Conservation (phyloP, 345 rosid species). For the Eucalyptus marginata region DNA sequence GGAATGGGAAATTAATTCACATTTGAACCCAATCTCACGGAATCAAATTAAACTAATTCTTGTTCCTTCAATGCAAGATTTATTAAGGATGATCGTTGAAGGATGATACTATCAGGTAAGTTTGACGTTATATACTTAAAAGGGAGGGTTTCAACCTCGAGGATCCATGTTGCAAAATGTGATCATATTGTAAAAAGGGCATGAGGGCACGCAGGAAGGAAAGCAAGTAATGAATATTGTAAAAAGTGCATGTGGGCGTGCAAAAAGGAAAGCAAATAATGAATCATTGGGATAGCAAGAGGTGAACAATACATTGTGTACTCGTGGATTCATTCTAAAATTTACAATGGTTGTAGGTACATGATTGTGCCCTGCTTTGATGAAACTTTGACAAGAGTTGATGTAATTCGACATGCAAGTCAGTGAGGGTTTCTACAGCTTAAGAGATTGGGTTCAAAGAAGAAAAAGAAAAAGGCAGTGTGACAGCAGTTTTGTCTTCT, state of each 20-base stretch:
- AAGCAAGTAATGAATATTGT: no score
- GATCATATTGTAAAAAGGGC: no score
- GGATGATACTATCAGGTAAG: neutral
- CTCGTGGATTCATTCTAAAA: neutral
- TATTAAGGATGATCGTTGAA: neutral
- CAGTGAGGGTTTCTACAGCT: neutral
- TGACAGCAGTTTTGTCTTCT: neutral
- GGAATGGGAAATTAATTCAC: neutral
- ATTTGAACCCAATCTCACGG: neutral
- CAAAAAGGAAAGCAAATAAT: no score
- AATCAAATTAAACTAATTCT: neutral
- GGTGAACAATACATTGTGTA: neutral
- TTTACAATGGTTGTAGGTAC: neutral
- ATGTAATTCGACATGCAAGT: neutral
- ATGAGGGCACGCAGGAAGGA: no score
- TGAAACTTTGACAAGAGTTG: neutral
- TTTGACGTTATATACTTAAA: neutral
- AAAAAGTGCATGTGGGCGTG: no score
- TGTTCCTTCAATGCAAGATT: neutral
- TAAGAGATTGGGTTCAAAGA: neutral
- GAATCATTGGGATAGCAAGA: no score
- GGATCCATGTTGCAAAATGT: neutral
- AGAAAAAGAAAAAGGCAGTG: neutral
- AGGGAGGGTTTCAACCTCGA: neutral
- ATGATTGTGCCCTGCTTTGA: neutral